A percentile compares a stretch with the other conserved stretches of the same genome.
These are phyloP conservation scores for Dendrobium nobile DNA, from an alignment of 106 monocot genomes.

Conservation along the genomic window DNA sequence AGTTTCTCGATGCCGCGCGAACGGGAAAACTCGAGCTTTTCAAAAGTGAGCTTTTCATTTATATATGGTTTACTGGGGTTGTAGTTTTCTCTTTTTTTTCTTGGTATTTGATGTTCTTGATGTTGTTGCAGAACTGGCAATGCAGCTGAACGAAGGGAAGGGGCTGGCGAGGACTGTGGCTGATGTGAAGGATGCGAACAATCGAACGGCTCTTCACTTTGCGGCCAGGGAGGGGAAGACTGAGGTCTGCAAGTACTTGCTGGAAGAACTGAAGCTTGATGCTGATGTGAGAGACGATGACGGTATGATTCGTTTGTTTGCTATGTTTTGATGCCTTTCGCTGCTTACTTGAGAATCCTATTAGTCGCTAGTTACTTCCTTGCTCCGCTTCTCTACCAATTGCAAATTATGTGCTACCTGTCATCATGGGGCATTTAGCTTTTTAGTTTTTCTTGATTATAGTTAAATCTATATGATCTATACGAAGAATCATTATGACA, in stretches of 20 bases:
- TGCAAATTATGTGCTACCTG: background rate
- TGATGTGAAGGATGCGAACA: conserved; percentile 87
- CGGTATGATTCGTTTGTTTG: conserved; percentile 29
- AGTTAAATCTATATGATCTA: background rate
- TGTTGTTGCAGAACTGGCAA: conserved; percentile 37
- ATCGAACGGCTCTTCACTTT: conserved; percentile 89
- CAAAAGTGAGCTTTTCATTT: conserved; percentile 43
- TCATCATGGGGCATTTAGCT: background rate
- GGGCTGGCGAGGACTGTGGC: conserved; percentile 56
- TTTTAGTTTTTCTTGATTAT: background rate
- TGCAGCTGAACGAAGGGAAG: conserved; percentile 60
- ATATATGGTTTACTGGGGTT: background rate
- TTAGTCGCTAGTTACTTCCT: background rate
- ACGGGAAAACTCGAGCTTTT: conserved; percentile 67
- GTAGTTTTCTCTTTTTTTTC: background rate
- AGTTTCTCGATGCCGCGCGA: conserved; percentile 74
- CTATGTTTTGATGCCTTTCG: background rate
- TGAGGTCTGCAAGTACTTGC: conserved; percentile 68
- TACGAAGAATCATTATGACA: background rate
- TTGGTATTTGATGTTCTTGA: conserved; percentile 3
- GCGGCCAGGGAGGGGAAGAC: conserved; percentile 82
- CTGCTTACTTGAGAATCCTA: background rate
- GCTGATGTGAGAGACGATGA: conserved; percentile 73
- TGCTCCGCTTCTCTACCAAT: background rate
- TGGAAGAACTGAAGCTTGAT: conserved; percentile 74